These are phyloP conservation scores for Vanrija pseudolonga DNA, from an alignment of 1,284 basidiomycete genomes.

Conservation along the genomic window DNA sequence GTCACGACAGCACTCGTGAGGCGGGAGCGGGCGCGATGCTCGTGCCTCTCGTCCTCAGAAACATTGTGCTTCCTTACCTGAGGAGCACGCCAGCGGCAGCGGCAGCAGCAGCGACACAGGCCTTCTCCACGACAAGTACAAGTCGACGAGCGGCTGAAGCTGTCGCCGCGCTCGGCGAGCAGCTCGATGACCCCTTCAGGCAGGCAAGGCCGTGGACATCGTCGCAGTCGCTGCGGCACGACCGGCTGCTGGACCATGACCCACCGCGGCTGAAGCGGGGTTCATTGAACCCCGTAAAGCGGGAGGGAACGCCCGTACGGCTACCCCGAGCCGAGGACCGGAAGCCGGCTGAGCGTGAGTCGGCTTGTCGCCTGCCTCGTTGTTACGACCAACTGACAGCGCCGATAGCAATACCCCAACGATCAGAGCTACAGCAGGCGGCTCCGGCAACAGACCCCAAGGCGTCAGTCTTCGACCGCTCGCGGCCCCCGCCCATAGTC, in stretches of 20 bases:
- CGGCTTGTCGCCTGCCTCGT: no score
- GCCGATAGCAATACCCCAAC: not conserved
- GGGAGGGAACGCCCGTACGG: no score
- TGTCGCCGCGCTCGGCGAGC: not conserved
- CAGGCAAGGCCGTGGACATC: not conserved
- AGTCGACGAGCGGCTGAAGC: conserved; percentile 8
- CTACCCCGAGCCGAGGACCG: no score
- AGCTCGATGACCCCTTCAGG: not conserved
- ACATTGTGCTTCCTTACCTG: conserved; percentile 19
- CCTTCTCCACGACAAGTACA: not conserved
- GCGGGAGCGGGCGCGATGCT: conserved; percentile 14
- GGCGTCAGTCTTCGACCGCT: not conserved
- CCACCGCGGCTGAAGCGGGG: no score
- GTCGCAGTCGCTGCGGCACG: not conserved
- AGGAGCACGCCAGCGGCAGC: conserved; percentile 2
- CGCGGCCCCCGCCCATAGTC: not conserved
- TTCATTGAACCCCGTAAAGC: no score
- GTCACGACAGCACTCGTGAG: no score
- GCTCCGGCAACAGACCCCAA: not conserved
- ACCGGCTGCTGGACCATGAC: no score
- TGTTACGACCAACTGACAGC: not conserved
- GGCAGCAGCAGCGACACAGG: not conserved
- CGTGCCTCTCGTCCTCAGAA: conserved; percentile 16
- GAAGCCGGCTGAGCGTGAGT: no score
- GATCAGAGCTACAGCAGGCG: not conserved